phyloP scores from a whole-genome alignment of 179 eudicot species.

The Heliamphora pulchella region DNA sequence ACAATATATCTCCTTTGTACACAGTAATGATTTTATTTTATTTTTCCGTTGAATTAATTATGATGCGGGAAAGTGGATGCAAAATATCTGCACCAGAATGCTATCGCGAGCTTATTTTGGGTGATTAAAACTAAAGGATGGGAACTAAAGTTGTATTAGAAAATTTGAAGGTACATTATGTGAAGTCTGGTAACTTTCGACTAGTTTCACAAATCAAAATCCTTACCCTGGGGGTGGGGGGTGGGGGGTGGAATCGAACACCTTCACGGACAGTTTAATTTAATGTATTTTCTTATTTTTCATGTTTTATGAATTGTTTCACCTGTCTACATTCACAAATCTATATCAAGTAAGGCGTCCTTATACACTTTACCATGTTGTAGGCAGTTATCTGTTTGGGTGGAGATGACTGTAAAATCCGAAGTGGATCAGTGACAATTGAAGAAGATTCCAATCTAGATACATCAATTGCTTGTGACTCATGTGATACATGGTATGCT shows the following conservation, averaged over 20 bases:
- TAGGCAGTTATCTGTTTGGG: constrained; percentile 99
- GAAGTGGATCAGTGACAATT: constrained; percentile 47
- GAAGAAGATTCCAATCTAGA: constrained; percentile 64
- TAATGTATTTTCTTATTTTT: not conserved
- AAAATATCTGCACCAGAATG: not conserved
- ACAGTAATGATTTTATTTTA: not conserved
- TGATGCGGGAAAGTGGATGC: not conserved
- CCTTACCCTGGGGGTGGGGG: too few relatives aligned
- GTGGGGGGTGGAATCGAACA: not conserved
- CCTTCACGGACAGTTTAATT: not conserved
- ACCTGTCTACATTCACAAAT: constrained; percentile 7
- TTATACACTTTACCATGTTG: constrained; percentile 30
- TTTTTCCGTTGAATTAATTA: not conserved
- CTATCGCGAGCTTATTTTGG: not conserved
- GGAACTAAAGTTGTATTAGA: not conserved
- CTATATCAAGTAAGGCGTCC: constrained; percentile 18
- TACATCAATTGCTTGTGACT: constrained; percentile 94
- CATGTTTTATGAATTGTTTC: not conserved
- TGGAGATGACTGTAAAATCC: constrained; percentile 81
- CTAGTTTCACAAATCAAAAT: not conserved
- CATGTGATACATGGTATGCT: constrained; percentile 82
- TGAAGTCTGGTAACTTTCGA: not conserved
- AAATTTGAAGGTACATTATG: not conserved
- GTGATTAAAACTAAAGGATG: not conserved
- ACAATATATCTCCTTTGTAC: not conserved